Evolutionary conservation across 192 early-diverging fungal species (phyloP).

Genomic region (Podila epigama): DNA sequence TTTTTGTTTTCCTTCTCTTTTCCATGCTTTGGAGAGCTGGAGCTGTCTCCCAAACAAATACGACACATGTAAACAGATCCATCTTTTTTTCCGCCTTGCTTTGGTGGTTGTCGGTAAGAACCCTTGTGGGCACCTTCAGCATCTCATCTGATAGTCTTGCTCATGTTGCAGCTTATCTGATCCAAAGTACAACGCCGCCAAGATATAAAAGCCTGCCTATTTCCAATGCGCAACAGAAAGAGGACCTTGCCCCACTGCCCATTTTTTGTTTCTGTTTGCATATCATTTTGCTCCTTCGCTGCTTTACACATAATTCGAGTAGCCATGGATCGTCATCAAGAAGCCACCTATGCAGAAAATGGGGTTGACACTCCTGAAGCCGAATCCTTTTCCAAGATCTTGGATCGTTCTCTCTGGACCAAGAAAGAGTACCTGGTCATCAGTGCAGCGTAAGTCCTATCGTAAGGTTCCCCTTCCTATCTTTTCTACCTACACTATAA

Average conservation of each 20-base stretch:
- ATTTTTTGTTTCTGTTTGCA: not conserved
- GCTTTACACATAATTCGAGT: not conserved
- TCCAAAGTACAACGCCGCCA: not conserved
- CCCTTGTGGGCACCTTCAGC: not conserved
- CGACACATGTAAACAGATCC: not conserved
- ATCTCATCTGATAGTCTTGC: constrained; percentile 1
- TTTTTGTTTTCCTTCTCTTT: too few relatives aligned
- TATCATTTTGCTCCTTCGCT: not conserved
- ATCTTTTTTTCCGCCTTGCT: not conserved
- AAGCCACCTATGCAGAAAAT: not conserved
- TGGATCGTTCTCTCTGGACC: constrained; percentile 14
- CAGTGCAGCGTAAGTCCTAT: constrained; percentile 1
- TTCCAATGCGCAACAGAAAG: too few relatives aligned
- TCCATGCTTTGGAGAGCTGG: too few relatives aligned
- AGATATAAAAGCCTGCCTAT: not conserved
- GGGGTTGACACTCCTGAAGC: not conserved
- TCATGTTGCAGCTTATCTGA: not conserved
- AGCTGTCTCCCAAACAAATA: too few relatives aligned
- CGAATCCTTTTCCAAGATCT: constrained; percentile 7
- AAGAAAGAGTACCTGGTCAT: constrained; percentile 3
- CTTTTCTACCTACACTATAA: not conserved
- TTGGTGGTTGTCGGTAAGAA: too few relatives aligned
- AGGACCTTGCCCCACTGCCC: too few relatives aligned
- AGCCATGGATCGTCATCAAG: constrained; percentile 9
- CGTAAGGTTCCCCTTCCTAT: not conserved